A percentile compares a stretch with the other conserved stretches of the same genome.
Conservation (phyloP, 345 rosid species). For the Eucalyptus microcorys region DNA sequence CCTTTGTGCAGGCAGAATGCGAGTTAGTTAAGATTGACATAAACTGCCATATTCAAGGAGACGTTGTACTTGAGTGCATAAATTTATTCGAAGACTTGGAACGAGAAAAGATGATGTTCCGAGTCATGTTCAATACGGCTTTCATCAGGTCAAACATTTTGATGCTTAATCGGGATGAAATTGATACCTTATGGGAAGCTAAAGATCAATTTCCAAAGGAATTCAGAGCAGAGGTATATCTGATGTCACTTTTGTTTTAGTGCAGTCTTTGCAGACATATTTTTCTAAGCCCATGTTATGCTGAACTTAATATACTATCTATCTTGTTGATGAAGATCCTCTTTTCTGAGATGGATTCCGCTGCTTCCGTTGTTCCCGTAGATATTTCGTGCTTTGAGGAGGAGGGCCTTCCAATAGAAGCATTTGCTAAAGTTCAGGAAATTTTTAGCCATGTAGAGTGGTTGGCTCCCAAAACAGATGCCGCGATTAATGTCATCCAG, state of each 20-base stretch:
- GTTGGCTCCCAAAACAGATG: constrained; percentile 58
- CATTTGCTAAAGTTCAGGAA: constrained; percentile 88
- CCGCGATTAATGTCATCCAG: constrained; percentile 66
- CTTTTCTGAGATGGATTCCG: constrained; percentile 91
- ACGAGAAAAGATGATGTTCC: constrained; percentile 69
- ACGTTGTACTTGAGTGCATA: constrained; percentile 83
- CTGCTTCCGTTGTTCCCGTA: constrained; percentile 47
- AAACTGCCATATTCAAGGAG: constrained; percentile 83
- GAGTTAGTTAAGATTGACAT: constrained; percentile 83
- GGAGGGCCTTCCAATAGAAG: constrained; percentile 85
- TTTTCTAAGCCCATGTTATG: background rate
- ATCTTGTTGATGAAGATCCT: constrained; percentile 46
- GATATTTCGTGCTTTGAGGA: constrained; percentile 63
- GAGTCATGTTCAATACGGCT: constrained; percentile 85
- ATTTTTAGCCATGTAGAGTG: constrained; percentile 80
- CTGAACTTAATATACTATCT: background rate
- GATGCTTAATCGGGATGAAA: constrained; percentile 88
- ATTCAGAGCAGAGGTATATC: constrained; percentile 84
- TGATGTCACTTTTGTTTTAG: constrained; percentile 4
- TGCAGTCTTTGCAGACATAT: constrained; percentile 2
- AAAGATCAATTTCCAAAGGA: constrained; percentile 78
- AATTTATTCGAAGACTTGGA: constrained; percentile 69
- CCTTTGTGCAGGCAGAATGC: constrained; percentile 56
- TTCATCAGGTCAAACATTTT: constrained; percentile 90
- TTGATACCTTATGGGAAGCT: constrained; percentile 74